Percentiles rank a stretch among this genome's conserved stretches.
Conservation (phyloP, 2,329 filamentous ascomycete species). For the Huntiella decipiens region DNA sequence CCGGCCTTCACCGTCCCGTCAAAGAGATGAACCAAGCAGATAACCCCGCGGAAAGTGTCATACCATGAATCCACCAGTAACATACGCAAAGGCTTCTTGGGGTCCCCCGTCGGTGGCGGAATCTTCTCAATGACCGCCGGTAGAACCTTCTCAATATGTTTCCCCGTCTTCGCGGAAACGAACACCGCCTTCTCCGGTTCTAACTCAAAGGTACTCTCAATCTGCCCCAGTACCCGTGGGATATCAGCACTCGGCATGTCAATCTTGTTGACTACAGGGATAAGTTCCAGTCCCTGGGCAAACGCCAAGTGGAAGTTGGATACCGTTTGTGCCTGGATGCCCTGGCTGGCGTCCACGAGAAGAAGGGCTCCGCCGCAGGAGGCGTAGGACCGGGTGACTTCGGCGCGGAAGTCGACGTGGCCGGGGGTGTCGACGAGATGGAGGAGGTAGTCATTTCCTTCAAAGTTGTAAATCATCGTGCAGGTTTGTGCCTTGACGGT, state of each 20-base stretch:
- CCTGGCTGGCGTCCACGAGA: conserved; percentile 89
- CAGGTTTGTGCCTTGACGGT: conserved; percentile 98
- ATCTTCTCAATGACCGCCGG: conserved; percentile 74
- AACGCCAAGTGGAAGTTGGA: conserved; percentile 98
- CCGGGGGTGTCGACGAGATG: conserved; percentile 94
- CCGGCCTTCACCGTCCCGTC: conserved; percentile 70
- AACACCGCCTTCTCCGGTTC: conserved; percentile 49
- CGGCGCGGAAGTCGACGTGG: conserved; percentile 92
- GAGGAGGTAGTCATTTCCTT: conserved; percentile 69
- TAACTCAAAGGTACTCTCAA: conserved; percentile 72
- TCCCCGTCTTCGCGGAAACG: conserved; percentile 84
- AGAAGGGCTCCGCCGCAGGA: conserved; percentile 85
- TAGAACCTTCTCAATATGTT: conserved; percentile 68
- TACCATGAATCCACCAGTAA: conserved; percentile 97
- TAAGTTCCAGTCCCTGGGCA: conserved; percentile 65
- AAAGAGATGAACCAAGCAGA: conserved; percentile 78
- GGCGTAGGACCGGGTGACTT: conserved; percentile 88
- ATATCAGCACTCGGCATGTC: conserved; percentile 81
- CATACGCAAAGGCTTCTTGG: conserved; percentile 48
- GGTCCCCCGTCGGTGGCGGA: conserved; percentile 59
- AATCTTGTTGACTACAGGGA: conserved; percentile 94
- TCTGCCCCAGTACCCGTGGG: conserved; percentile 68
- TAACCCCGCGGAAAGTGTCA: conserved; percentile 84
- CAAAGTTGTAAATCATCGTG: conserved; percentile 82
- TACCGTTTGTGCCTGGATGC: conserved; percentile 92